Conservation (phyloP, 495 filamentous ascomycete species). For the Astrothelium subdiscretum region DNA sequence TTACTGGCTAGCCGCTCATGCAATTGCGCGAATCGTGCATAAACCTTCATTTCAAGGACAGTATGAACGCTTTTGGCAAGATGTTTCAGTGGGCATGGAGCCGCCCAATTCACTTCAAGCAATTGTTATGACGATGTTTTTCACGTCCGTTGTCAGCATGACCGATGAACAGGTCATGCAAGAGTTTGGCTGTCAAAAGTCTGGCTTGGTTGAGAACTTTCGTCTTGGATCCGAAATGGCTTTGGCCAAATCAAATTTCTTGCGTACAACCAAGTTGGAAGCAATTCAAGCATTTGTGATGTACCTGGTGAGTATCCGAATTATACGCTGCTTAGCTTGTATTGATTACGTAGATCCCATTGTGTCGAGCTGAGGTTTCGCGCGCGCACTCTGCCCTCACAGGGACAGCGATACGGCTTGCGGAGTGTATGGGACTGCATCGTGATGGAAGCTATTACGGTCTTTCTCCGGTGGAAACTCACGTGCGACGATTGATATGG, state of each 20-base stretch:
- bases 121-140: conserved; percentile 52
- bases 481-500: conserved; percentile 67
- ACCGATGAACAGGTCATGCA: conserved; percentile 37
- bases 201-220: conserved; percentile 44
- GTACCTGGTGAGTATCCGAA: conserved; percentile 47
- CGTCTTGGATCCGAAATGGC: conserved; percentile 52
- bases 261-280: conserved; percentile 57
- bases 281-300: conserved; percentile 64
- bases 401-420: conserved; percentile 57
- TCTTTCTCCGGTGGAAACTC: conserved; percentile 53
- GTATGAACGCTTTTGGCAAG: conserved; percentile 53
- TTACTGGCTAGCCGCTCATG: conserved; percentile 56
- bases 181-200: conserved; percentile 41
- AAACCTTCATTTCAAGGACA: conserved; percentile 49
- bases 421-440: conserved; percentile 68
- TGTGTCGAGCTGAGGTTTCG: conserved; percentile 58
- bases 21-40: conserved; percentile 52
- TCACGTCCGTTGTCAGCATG: conserved; percentile 56
- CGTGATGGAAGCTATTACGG: conserved; percentile 51
- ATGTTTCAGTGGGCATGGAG: conserved; percentile 41
- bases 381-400: conserved; percentile 59
- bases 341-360: conserved; percentile 41
- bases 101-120: conserved; percentile 53
- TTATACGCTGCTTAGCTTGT: not conserved
- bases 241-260: conserved; percentile 52